A percentile compares a stretch with the other conserved stretches of the same genome.
Conservation (phyloP, 768 basidiomycete species). For the Rhodotorula babjevae region DNA sequence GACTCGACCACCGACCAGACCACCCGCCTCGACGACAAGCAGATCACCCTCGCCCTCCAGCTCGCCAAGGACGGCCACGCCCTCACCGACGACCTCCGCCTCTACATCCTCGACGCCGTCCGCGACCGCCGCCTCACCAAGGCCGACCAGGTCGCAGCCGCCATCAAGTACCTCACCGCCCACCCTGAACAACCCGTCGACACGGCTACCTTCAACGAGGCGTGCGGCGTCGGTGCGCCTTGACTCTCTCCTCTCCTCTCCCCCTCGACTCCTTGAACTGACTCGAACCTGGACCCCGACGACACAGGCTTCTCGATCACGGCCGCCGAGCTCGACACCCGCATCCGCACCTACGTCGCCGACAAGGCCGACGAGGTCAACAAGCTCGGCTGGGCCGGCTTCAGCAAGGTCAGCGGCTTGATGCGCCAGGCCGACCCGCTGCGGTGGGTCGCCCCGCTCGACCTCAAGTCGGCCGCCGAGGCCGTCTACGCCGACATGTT, state of each 20-base stretch:
- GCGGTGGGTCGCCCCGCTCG: conserved; percentile 77
- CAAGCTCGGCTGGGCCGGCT: conserved; percentile 64
- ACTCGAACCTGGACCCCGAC: neutral
- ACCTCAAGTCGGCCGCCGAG: conserved; percentile 77
- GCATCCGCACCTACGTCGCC: conserved; percentile 58
- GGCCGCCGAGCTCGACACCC: conserved; percentile 57
- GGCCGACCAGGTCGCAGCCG: conserved; percentile 79
- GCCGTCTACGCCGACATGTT: conserved; percentile 62
- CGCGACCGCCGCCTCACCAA: conserved; percentile 67
- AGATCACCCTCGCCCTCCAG: conserved; percentile 21
- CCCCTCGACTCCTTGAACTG: neutral
- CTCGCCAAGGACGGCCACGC: conserved; percentile 52
- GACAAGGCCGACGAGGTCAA: conserved; percentile 52
- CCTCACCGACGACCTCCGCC: conserved; percentile 57
- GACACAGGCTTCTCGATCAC: conserved; percentile 73
- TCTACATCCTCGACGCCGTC: conserved; percentile 64
- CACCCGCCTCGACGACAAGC: conserved; percentile 26
- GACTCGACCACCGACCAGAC: neutral
- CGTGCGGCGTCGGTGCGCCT: conserved; percentile 82
- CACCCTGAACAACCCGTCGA: conserved; percentile 59
- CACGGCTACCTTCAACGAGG: conserved; percentile 64
- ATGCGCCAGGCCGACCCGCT: conserved; percentile 61
- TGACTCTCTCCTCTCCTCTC: neutral
- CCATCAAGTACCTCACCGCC: conserved; percentile 66
- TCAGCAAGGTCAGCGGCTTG: conserved; percentile 63